These are phyloP conservation scores for Yamadazyma philogaea DNA, from an alignment of 805 yeast genomes.

Conservation along the genomic window DNA sequence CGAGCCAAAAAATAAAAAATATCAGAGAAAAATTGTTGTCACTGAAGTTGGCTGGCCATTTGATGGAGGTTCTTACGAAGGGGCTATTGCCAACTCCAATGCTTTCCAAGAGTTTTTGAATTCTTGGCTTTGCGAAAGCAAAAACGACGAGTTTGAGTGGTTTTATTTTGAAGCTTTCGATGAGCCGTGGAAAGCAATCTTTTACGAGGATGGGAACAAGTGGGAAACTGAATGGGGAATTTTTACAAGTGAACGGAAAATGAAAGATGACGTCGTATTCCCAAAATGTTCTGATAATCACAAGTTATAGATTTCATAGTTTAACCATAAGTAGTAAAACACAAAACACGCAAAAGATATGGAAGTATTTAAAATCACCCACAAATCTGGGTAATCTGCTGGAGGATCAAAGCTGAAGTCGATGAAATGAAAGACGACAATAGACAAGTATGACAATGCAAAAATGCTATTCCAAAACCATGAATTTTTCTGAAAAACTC, in stretches of 20 bases:
- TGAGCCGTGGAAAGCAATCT: constrained; percentile 65
- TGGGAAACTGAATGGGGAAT: constrained; percentile 79
- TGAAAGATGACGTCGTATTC: constrained; percentile 41
- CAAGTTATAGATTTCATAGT: constrained; percentile 41
- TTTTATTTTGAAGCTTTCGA: constrained; percentile 69
- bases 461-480: constrained; percentile 26
- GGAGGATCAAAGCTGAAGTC: constrained; percentile 58
- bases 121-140: constrained; percentile 50
- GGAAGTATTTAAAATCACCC: constrained; percentile 74
- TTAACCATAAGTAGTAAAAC: constrained; percentile 80
- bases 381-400: constrained; percentile 69
- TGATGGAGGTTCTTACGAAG: constrained; percentile 49
- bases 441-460: constrained; percentile 35
- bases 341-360: constrained; percentile 74
- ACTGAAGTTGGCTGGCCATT: constrained; percentile 77
- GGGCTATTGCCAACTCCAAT: constrained; percentile 45
- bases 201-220: constrained; percentile 42
- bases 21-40: constrained; percentile 37
- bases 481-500: constrained; percentile 22
- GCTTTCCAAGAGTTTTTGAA: constrained; percentile 48
- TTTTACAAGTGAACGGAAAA: constrained; percentile 46
- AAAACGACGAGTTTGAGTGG: constrained; percentile 40
- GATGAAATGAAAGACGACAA: constrained; percentile 48
- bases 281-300: constrained; percentile 27
- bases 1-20: constrained; percentile 30